phyloP scores from a whole-genome alignment of 345 rosid species.

The Syzygium grande region DNA sequence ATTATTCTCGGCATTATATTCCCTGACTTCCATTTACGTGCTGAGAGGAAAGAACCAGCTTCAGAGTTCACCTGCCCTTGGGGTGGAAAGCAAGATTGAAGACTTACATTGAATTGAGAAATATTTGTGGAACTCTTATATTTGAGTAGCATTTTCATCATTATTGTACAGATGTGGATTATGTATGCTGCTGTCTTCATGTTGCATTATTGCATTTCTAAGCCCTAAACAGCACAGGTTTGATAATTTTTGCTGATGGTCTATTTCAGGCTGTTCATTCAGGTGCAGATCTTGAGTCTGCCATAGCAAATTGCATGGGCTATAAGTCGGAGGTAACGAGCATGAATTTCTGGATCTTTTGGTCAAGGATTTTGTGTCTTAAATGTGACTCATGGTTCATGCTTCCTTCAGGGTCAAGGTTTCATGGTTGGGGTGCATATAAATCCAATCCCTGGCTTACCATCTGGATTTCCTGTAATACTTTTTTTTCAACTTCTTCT shows the following conservation, averaged over 20 bases:
- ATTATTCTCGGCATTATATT: not conserved
- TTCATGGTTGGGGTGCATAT: constrained; percentile 99
- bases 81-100: not conserved
- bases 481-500: constrained; percentile 12
- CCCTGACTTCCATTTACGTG: not conserved
- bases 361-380: not conserved
- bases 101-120: not conserved
- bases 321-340: constrained; percentile 64
- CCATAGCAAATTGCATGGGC: constrained; percentile 93
- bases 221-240: not conserved
- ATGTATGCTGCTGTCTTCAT: not conserved
- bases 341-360: constrained; percentile 13
- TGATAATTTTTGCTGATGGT: not conserved
- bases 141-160: not conserved
- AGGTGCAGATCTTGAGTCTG: constrained; percentile 98
- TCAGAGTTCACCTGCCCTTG: not conserved
- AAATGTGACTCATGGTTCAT: not conserved
- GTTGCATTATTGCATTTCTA: not conserved
- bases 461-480: constrained; percentile 87
- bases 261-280: constrained; percentile 90
- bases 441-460: constrained; percentile 82
- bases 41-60: not conserved
- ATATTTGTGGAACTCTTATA: not conserved
- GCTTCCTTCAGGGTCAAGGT: constrained; percentile 75
- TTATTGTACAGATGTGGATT: not conserved